Base-by-base conservation (phyloP, 345 rosid genomes). In the Dipteronia sinensis region DNA sequence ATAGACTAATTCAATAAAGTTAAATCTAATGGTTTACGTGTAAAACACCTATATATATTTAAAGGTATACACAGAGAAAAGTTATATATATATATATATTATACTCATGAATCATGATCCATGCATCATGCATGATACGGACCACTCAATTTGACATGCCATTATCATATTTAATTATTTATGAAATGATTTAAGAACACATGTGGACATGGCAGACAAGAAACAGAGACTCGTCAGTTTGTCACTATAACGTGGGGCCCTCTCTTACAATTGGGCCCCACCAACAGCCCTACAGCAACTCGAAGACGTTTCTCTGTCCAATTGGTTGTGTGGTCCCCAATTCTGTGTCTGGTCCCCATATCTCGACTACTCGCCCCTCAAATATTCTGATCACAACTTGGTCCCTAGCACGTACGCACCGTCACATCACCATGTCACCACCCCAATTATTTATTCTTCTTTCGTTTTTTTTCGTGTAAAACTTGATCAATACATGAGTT, bases 141-240 rank as follows among this genome's bases (percentile, higher is more conserved):
- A 59, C n/a, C n/a, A 17, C 58, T 15, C 49, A 46, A 46, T 46
- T 3, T 53, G 6, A 16, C 58, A 16, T 4, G n/a, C 58, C 7
- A 16, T 53, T 19, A 16, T 53, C 58, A 53, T 34, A 34, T 34
- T 34, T 34, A 34, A 34, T 34, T 2, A 49, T 49, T 49, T 49
- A 49, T 49, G 4, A 49, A 11, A 51, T 15, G 8, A 16, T 53
- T 53, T 53, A 15, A 13, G 19, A 16, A 34, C 9, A 47, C 25
- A 4, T 73, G 55, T 38, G 46, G 16, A 76, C 67, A 69, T 69
- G 79, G 80, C 69, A 10, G 70, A 77, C 80, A 67, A 67, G 56
- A 10, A 55, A 27, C n/a, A 64, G 73, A 51, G 73, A 53, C 72
- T 65, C 78, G 69, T 75, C 62, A 64, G 44, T 40, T 9, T 69